Conservation (phyloP, 495 filamentous ascomycete genomes). For the Penicillium paradoxum region DNA sequence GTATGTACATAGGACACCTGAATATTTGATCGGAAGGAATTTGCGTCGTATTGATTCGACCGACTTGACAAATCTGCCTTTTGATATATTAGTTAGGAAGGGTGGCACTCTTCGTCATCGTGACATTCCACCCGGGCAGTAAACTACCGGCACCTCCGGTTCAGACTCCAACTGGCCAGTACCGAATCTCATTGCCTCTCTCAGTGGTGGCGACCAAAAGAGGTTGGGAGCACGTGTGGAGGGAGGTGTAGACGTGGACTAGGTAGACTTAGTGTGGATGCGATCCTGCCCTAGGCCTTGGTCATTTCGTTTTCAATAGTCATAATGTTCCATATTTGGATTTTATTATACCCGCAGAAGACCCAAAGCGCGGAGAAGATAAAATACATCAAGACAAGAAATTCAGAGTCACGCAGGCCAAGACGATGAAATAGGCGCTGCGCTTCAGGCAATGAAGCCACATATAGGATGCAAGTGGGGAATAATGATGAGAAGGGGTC, state of each 20-base stretch:
- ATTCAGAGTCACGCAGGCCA: background rate
- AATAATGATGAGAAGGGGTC: constrained; percentile 14
- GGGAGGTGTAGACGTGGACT: too few species aligned
- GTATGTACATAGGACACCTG: background rate
- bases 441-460: constrained; percentile 1
- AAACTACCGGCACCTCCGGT: background rate
- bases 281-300: too few species aligned
- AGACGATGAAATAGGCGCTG: background rate
- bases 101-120: background rate
- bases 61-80: background rate
- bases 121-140: background rate
- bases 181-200: background rate
- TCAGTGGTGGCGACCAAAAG: background rate
- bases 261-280: too few species aligned
- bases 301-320: too few species aligned
- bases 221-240: too few species aligned
- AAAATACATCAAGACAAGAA: background rate
- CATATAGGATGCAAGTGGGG: constrained; percentile 23
- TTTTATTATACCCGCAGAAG: background rate
- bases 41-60: too few species aligned
- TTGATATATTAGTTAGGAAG: background rate
- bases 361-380: background rate
- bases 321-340: background rate
- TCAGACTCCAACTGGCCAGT: background rate
- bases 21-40: too few species aligned